Evolutionary conservation across 2,329 filamentous ascomycete genomes (phyloP).

Genomic region (Sporothrix schenckii): DNA sequence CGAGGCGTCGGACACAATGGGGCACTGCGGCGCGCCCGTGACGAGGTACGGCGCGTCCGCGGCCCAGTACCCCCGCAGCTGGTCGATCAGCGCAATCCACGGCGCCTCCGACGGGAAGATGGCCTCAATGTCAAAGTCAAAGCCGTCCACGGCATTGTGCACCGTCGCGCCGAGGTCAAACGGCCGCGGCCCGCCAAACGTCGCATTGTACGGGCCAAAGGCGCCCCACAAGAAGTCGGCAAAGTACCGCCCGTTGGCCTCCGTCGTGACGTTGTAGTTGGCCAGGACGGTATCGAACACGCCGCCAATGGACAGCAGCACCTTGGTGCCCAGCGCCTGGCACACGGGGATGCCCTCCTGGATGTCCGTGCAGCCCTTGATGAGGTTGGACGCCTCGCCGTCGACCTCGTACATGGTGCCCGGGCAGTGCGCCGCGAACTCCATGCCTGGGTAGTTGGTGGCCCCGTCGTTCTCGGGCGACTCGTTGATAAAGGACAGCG

Average conservation of each 20-base stretch:
- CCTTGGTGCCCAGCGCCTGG: slow-evolving; percentile 59
- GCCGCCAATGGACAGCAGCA: slow-evolving; percentile 64
- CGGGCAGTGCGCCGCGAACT: slow-evolving; percentile 45
- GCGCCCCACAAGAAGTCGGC: slow-evolving; percentile 45
- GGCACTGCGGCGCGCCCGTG: slow-evolving; percentile 14
- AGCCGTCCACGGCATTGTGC: slow-evolving; percentile 3
- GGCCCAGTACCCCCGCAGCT: background rate
- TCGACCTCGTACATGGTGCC: slow-evolving; percentile 40
- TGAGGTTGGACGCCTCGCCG: slow-evolving; percentile 40
- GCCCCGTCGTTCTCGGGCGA: slow-evolving; percentile 44
- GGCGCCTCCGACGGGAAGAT: slow-evolving; percentile 4
- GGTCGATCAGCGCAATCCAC: slow-evolving; percentile 7
- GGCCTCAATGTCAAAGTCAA: slow-evolving; percentile 16
- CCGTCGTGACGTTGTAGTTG: slow-evolving; percentile 43
- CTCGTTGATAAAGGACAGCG: slow-evolving; percentile 46
- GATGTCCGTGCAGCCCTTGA: slow-evolving; percentile 42
- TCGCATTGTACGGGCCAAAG: slow-evolving; percentile 43
- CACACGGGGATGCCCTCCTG: slow-evolving; percentile 50
- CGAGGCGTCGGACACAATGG: slow-evolving; percentile 9
- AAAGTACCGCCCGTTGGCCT: slow-evolving; percentile 42
- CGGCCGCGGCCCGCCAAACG: slow-evolving; percentile 45
- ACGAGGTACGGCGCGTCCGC: background rate
- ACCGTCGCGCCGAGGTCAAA: slow-evolving; percentile 43
- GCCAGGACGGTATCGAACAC: slow-evolving; percentile 39
- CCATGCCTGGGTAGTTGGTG: slow-evolving; percentile 44